These are phyloP conservation scores for Sarcodon aspratus DNA, from an alignment of 768 basidiomycete genomes.

Conservation along the genomic window DNA sequence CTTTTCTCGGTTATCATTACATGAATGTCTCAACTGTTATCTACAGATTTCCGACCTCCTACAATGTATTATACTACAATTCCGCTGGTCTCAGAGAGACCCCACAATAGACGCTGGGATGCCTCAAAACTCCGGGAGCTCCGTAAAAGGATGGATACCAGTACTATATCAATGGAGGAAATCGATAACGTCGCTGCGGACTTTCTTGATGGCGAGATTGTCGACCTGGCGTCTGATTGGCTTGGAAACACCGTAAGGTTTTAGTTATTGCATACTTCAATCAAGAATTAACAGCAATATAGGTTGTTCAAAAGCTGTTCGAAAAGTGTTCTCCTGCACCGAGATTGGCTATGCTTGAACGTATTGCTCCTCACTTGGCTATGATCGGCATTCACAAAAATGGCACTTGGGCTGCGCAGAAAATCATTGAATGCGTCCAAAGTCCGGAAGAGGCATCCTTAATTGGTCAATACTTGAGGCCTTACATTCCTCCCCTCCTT, in stretches of 20 bases:
- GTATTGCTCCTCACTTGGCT: constrained; percentile 86
- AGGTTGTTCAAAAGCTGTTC: constrained; percentile 96
- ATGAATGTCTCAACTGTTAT: not conserved
- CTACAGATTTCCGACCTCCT: constrained; percentile 78
- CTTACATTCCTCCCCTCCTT: constrained; percentile 88
- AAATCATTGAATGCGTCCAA: constrained; percentile 93
- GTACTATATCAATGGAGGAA: constrained; percentile 72
- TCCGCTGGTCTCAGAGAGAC: constrained; percentile 77
- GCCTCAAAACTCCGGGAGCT: constrained; percentile 89
- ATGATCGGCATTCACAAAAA: constrained; percentile 99
- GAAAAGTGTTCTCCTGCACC: constrained; percentile 75
- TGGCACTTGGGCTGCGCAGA: constrained; percentile 99
- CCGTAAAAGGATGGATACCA: constrained; percentile 89
- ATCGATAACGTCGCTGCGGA: constrained; percentile 86
- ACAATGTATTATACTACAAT: constrained; percentile 97
- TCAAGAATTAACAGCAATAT: not conserved
- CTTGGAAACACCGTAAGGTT: constrained; percentile 82
- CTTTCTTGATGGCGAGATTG: constrained; percentile 88
- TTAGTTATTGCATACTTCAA: constrained; percentile 1
- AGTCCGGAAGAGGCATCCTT: constrained; percentile 78
- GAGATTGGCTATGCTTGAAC: constrained; percentile 85
- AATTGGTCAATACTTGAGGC: constrained; percentile 77
- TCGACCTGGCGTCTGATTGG: constrained; percentile 95
- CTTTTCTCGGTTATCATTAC: not conserved
- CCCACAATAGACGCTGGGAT: constrained; percentile 85